A percentile compares a stretch with the other conserved stretches of the same genome.
These are phyloP conservation scores for Eucalyptus sp. DNA, from an alignment of 345 rosid genomes.

Conservation along the genomic window DNA sequence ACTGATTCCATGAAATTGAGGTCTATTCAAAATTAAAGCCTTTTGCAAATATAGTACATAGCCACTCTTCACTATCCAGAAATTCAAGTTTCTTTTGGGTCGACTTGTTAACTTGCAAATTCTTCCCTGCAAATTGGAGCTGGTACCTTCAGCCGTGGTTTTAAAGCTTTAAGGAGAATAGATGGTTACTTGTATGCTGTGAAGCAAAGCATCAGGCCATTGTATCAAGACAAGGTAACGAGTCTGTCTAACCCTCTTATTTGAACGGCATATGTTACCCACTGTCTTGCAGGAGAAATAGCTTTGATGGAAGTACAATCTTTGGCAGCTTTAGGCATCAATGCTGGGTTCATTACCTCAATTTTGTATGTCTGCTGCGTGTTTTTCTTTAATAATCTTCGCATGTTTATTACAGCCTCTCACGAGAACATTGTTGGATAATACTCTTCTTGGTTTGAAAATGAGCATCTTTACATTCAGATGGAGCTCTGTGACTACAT, in stretches of 20 bases:
- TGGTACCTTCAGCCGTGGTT: conserved; percentile 77
- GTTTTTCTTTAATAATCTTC: background rate
- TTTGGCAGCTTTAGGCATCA: conserved; percentile 81
- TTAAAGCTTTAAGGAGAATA: conserved; percentile 80
- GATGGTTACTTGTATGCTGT: conserved; percentile 94
- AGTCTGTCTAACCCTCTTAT: rapidly evolving
- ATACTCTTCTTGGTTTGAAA: conserved; percentile 89
- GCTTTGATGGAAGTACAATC: conserved; percentile 99
- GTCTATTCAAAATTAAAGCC: conserved; percentile 5
- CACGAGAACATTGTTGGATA: conserved; percentile 78
- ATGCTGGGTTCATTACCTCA: background rate
- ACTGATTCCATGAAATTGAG: conserved; percentile 92
- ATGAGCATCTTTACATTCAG: conserved; percentile 84
- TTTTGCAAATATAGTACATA: background rate
- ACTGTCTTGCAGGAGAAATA: conserved; percentile 44
- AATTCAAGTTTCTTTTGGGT: background rate
- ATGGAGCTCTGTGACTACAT: conserved; percentile 84
- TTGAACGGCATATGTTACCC: background rate
- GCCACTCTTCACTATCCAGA: background rate
- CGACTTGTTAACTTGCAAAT: background rate
- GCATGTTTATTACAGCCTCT: conserved; percentile 25
- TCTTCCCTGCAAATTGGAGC: conserved; percentile 58
- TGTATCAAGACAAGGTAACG: conserved; percentile 16
- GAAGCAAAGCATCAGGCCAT: conserved; percentile 56
- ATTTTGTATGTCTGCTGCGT: background rate